Evolutionary conservation across 2,329 filamentous ascomycete genomes (phyloP).

Genomic region (Phyllachora maydis): DNA sequence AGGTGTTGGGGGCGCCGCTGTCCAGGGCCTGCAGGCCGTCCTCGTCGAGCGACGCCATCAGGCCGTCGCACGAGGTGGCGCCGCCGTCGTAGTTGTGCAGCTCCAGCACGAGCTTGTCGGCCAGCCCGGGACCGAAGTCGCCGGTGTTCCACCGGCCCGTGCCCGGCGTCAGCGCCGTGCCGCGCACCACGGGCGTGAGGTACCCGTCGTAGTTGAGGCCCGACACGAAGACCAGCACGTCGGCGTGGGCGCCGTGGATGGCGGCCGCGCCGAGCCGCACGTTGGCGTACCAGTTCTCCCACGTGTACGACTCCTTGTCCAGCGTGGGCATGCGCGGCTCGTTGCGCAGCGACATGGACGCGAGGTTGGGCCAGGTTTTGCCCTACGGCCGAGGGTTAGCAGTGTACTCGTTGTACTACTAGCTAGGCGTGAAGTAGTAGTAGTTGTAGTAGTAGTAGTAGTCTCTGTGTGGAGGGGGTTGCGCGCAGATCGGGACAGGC

Average conservation of each 20-base stretch:
- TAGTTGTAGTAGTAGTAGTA: too few relatives aligned
- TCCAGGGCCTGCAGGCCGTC: conserved; percentile 32
- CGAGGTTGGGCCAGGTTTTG: conserved; percentile 23
- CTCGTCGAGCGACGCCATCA: conserved; percentile 23
- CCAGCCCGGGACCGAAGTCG: conserved; percentile 26
- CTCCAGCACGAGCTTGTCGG: conserved; percentile 35
- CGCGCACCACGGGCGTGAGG: conserved; percentile 26
- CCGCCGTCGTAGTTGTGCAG: conserved; percentile 37
- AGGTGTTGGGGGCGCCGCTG: conserved; percentile 12
- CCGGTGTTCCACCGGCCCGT: conserved; percentile 18
- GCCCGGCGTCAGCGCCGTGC: conserved; percentile 23
- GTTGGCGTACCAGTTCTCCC: conserved; percentile 32
- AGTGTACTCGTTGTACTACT: too few relatives aligned
- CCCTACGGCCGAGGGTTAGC: conserved; percentile 11
- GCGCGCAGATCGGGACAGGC: conserved; percentile 1
- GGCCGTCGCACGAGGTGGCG: conserved; percentile 22
- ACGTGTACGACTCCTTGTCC: conserved; percentile 24
- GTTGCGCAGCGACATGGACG: conserved; percentile 30
- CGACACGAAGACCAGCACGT: conserved; percentile 35
- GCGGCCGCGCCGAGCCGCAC: conserved; percentile 23
- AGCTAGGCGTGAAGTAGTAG: too few relatives aligned
- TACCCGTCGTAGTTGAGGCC: conserved; percentile 35
- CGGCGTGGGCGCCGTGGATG: conserved; percentile 27
- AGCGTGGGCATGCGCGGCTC: conserved; percentile 24
- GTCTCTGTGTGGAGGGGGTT: conserved; percentile 7